Evolutionary conservation across 768 basidiomycete genomes (phyloP), one percentile per base, ranked within the genome.

Genomic region (Chalciporus piperatus): DNA sequence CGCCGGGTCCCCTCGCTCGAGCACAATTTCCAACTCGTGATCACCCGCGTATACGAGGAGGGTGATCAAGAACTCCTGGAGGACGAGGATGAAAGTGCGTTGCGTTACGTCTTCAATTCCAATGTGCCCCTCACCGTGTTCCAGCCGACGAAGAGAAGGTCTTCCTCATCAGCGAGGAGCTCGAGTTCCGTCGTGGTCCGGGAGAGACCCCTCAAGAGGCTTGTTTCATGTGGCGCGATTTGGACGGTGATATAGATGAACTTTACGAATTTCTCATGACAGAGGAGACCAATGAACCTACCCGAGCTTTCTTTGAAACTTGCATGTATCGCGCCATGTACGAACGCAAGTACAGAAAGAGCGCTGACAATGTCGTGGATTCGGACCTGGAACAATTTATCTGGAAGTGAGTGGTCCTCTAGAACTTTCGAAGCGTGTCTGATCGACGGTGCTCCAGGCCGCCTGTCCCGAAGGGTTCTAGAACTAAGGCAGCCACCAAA

Each of bases 271-370:
- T 95, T 66, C 87, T 97, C 16, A 86, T 90, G 23, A 75, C 83
- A 4, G 80, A 78, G 12, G 85, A 85, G 5, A 92, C 92, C 41
- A 84, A 83, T 45, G 77, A 68, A 46, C 87, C 90, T 1, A 95
- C 92, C 0, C 81, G 85, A 42, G 86, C 82, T 14, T 89, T 93
- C 67, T 97, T 98, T 65, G 94, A 98, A 72, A 85, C 85, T 22
- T 91, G 93, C 71, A 89, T 98, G 79, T 90, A 96, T 60, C 84
- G 91, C 25, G 96, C 96, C 52, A 93, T 98, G 85, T 98, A 87
- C 69, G 97, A 99, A 66, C 83, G 94, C 71, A 95, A 94, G 74
- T 87, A 88, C 74, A 85, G 77, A 60, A 74, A 59, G 45, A 82
- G 81, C 59, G 89, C 90, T 11, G 85, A 90, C 48, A 80, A 76